These are phyloP conservation scores for Pilaira anomala DNA, from an alignment of 192 early-diverging fungal genomes.

Conservation along the genomic window DNA sequence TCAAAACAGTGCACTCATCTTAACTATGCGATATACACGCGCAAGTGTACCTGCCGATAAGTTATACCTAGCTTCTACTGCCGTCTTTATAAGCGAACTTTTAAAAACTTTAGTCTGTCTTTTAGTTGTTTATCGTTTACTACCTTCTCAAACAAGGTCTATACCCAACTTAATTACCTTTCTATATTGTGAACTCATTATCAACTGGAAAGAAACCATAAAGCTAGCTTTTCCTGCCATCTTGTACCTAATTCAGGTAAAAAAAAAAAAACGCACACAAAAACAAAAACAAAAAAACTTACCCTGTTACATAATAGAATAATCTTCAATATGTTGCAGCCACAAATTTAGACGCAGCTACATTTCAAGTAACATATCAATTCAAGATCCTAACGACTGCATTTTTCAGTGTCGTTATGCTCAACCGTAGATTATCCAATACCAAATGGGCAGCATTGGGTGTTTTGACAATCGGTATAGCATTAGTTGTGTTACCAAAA, in stretches of 20 bases:
- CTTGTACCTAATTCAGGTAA: conserved; percentile 82
- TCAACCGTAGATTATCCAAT: conserved; percentile 59
- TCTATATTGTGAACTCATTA: conserved; percentile 51
- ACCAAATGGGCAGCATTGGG: conserved; percentile 81
- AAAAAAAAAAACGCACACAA: no score
- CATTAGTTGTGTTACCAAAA: conserved; percentile 72
- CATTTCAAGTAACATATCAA: conserved; percentile 97
- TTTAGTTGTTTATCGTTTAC: conserved; percentile 24
- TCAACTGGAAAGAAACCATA: conserved; percentile 54
- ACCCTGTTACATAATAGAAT: no score
- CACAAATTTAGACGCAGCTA: conserved; percentile 84
- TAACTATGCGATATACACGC: conserved; percentile 90
- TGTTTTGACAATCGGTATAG: conserved; percentile 81
- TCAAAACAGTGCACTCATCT: conserved; percentile 80
- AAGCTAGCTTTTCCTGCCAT: conserved; percentile 88
- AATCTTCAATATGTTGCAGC: conserved; percentile 93
- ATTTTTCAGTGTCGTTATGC: conserved; percentile 80
- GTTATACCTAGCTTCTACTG: conserved; percentile 76
- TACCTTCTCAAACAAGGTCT: conserved; percentile 29
- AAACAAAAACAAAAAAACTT: no score
- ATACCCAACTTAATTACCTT: conserved; percentile 28
- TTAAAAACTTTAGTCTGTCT: conserved; percentile 67
- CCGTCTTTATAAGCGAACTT: conserved; percentile 84
- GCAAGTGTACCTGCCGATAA: conserved; percentile 29
- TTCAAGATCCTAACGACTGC: conserved; percentile 97